Base-by-base conservation (phyloP, 176 grass and related monocot genomes). In the Saccharum spontaneum region DNA sequence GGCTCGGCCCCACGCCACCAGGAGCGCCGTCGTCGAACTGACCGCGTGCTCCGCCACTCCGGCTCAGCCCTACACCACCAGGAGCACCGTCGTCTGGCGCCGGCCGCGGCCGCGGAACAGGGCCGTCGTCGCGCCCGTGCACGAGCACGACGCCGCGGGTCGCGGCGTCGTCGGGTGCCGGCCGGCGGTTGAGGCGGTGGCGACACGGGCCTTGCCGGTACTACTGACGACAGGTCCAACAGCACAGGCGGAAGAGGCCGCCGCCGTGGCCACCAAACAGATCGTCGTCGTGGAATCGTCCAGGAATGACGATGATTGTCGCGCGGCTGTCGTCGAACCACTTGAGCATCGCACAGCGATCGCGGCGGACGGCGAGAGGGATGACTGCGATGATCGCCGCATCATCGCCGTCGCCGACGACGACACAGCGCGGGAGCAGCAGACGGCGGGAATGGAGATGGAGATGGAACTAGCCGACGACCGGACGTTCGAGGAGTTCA, bases 401-500 rank as follows among this genome's bases (percentile, higher is more conserved):
- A 10, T 20, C 23, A 0, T 14, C 4, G 28, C 6, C 3, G 37
- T 7, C 16, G 11, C 3, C 50, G 4, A 52, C 14, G 13, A 15
- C 7, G 16, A 70, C 22, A 20, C 15, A 8, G 16, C 24, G 22
- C 17, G 30, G n/a, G n/a, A 10, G 8, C 71, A n/a, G 6, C 31
- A 30, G 39, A 8, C 71, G 17, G n/a, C 1, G 14, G 46, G 17
- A 50, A 6, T 50, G 48, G 48, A 6, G 1, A 50, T 50, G 48
- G 48, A 48, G 4, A 8, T 22, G n/a, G 43, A 48, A 33, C 6
- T 76, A 5, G 28, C 59, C 62, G 70, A 14, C 3, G 4, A 69
- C 60, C 86, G 12, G 78, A 86, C 18, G 69, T 64, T 92, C 79
- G 92, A 92, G 10, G 95, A 92, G 71, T 97, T 97, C 84, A 97